Evolutionary conservation across 2,329 filamentous ascomycete genomes (phyloP), one percentile per base, ranked within the genome.

Genomic region (Cadophora luteo-olivacea): DNA sequence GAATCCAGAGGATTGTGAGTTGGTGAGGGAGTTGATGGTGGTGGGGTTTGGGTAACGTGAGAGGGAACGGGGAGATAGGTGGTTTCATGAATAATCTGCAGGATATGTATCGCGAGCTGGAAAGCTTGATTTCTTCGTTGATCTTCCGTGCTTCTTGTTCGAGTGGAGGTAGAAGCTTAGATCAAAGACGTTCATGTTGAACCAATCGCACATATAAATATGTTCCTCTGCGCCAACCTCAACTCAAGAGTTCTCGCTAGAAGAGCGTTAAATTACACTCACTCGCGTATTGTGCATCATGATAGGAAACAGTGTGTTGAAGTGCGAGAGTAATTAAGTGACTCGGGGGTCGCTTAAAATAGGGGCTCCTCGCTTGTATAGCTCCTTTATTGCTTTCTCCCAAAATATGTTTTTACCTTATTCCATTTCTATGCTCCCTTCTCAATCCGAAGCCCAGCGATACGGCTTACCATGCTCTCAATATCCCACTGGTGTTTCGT

Each of bases 1-100:
- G 49, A 65, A 64, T 8, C 61, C 66, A 7, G 66, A 72, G 61
- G 70, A 72, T 24, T 62, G 66, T 24, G 66, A 69, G 51, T 58
- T 12, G 49, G 61, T 70, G 6, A 67, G 52, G 45, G 57, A 63
- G 6, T 22, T 70, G 33, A 33, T 72, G 51, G 29, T n/a, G n/a
- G 45, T 61, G 2, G 64, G 68, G 1, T 70, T 70, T 55, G 70
- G 70, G 6, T 55, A 70, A 29, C 54, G 65, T 33, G 67, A 65
- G 62, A 38, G 16, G 16, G 32, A 45, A 8, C 7, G 8, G 24
- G 24, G 11, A n/a, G 16, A 51, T 16, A 55, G 29, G 52, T 38
- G 38, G 32, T 58, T 24, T 32, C 5, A 38, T 38, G 55, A 58
- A 33, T 1, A 5, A 24, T 19, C 33, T 5, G 32, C 19, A 29